Percentiles rank a stretch among this genome's conserved stretches.
These are phyloP conservation scores for Xylaria sp. DNA, from an alignment of 2,329 filamentous ascomycete genomes.

Conservation along the genomic window DNA sequence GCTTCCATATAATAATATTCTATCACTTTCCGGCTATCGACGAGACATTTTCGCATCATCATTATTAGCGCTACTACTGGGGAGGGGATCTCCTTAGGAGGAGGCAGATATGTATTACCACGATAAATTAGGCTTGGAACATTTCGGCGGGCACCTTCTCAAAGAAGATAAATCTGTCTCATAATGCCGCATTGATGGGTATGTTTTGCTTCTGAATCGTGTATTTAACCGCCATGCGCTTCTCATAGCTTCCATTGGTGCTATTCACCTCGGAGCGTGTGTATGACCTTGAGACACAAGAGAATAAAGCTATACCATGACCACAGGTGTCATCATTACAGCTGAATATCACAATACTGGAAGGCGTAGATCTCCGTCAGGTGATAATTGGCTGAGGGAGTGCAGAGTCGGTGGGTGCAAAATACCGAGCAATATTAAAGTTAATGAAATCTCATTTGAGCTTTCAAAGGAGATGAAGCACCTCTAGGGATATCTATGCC, in stretches of 20 bases:
- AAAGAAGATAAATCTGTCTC: not conserved
- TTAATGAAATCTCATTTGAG: not conserved
- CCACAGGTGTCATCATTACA: not conserved
- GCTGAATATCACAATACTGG: not conserved
- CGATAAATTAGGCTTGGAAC: not conserved
- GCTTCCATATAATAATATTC: not conserved
- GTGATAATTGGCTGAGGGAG: not conserved
- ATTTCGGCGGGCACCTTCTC: not conserved
- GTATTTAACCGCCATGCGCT: not conserved
- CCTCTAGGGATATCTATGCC: not conserved
- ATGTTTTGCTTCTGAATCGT: not conserved
- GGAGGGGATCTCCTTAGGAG: not conserved
- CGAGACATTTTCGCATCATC: not conserved
- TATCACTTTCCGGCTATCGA: not conserved
- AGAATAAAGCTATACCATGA: not conserved
- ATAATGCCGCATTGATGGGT: not conserved
- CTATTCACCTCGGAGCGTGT: not conserved
- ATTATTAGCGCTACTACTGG: not conserved
- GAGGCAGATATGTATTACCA: not conserved
- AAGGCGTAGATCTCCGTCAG: not conserved
- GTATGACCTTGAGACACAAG: not conserved
- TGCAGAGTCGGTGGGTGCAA: not conserved
- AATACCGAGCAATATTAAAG: not conserved
- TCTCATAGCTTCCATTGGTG: not conserved
- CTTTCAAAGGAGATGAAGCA: not conserved